phyloP scores from a whole-genome alignment of 352 stramenopile species.

The Globisporangium nunn region DNA sequence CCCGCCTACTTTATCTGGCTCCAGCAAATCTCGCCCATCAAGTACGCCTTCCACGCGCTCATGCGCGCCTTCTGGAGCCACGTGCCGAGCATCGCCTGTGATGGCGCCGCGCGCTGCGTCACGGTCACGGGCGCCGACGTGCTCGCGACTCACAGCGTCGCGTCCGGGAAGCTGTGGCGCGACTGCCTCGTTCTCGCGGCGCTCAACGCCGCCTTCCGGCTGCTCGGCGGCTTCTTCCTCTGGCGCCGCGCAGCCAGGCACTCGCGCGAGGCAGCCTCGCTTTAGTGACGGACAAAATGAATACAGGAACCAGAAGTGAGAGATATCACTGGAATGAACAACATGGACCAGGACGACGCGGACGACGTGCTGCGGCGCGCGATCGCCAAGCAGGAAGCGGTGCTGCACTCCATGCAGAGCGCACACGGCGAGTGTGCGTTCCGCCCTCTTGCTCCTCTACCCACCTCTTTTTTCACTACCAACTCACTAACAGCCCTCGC shows the following conservation, averaged over 20 bases:
- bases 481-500: not conserved
- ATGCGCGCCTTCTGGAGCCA: constrained; percentile 28
- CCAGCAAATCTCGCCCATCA: constrained; percentile 30
- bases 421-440: constrained; percentile 46
- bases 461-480: not conserved
- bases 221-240: constrained; percentile 24
- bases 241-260: constrained; percentile 16
- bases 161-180: constrained; percentile 11
- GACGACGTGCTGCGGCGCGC: constrained; percentile 33
- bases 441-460: not conserved
- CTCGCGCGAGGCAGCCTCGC: not conserved
- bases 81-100: constrained; percentile 20
- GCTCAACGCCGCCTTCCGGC: constrained; percentile 26
- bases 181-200: constrained; percentile 20
- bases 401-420: constrained; percentile 33
- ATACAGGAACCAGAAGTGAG: no score
- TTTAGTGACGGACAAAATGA: no score
- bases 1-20: constrained; percentile 30
- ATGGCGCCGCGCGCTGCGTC: constrained; percentile 10
- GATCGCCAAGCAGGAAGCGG: constrained; percentile 41
- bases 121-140: constrained; percentile 19
- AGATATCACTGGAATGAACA: not conserved
- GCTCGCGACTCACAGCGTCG: constrained; percentile 20
- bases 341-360: constrained; percentile 6
- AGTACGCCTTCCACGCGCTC: constrained; percentile 27